phyloP scores from a whole-genome alignment of 1,139 yeast species.

The Casaregolazyma suthepensis region DNA sequence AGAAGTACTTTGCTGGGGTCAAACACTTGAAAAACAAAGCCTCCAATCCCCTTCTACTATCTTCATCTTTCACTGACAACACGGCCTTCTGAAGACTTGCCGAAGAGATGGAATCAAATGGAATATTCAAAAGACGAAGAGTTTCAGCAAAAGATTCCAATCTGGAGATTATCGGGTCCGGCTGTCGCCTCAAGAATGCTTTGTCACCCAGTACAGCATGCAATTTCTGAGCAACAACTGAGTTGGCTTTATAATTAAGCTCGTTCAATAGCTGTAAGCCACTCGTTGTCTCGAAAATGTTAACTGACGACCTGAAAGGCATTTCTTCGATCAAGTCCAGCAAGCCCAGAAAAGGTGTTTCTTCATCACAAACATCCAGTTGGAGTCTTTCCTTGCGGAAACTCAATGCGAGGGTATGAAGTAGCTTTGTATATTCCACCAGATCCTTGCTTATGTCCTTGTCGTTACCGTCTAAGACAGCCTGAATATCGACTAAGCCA shows the following conservation, averaged over 20 bases:
- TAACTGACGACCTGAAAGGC: constrained; percentile 56
- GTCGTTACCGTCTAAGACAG: constrained; percentile 25
- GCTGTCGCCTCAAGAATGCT: constrained; percentile 82
- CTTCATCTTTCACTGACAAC: constrained; percentile 55
- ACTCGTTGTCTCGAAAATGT: constrained; percentile 59
- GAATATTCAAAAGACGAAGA: constrained; percentile 50
- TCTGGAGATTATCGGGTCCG: constrained; percentile 76
- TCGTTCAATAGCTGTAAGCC: constrained; percentile 65
- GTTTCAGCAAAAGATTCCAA: constrained; percentile 74
- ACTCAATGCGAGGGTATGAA: constrained; percentile 60
- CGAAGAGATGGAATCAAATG: constrained; percentile 68
- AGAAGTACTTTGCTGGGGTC: constrained; percentile 77
- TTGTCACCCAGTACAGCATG: constrained; percentile 72
- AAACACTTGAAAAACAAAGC: constrained; percentile 74
- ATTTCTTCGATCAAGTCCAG: constrained; percentile 79
- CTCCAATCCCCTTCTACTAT: constrained; percentile 69
- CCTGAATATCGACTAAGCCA: constrained; percentile 31
- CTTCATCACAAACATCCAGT: constrained; percentile 27
- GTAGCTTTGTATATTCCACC: constrained; percentile 61
- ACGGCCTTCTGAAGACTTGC: constrained; percentile 71
- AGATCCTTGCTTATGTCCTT: constrained; percentile 33
- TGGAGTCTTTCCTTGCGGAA: constrained; percentile 68
- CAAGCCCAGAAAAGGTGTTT: constrained; percentile 52
- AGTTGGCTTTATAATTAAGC: constrained; percentile 72
- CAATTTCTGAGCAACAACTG: constrained; percentile 76